Conservation (phyloP, 2,329 filamentous ascomycete genomes). For the Zymoseptoria ardabiliae region DNA sequence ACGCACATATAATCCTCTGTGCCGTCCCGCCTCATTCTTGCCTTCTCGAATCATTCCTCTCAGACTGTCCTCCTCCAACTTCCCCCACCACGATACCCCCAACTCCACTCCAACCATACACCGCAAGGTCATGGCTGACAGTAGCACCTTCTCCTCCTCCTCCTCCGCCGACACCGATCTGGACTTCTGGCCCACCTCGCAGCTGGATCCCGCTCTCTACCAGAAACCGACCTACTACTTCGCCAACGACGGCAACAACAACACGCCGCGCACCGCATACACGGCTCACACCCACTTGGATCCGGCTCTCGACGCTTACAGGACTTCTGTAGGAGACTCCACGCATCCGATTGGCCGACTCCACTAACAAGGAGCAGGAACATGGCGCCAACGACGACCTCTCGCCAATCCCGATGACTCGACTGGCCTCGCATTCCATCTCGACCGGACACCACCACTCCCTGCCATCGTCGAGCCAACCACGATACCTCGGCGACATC, state of each 20-base stretch:
- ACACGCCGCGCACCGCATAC: conserved; percentile 12
- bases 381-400: conserved; percentile 5
- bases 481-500: conserved; percentile 8
- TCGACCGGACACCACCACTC: neutral
- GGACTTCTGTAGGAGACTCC: conserved; percentile 16
- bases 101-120: neutral
- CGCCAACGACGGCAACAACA: neutral
- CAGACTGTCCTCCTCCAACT: neutral
- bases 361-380: conserved; percentile 18
- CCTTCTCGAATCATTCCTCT: neutral
- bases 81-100: too few species aligned
- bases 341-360: conserved; percentile 7
- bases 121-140: neutral
- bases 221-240: neutral
- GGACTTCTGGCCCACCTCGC: neutral
- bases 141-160: neutral
- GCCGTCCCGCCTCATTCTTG: neutral
- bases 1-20: neutral
- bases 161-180: neutral
- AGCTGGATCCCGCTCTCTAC: neutral
- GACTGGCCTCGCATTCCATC: conserved; percentile 1
- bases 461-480: conserved; percentile 2
- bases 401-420: conserved; percentile 10
- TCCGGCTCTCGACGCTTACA: conserved; percentile 4
- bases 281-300: conserved; percentile 4